Evolutionary conservation across 2,329 filamentous ascomycete genomes (phyloP).

Genomic region (Colletotrichum neosansevieriae): DNA sequence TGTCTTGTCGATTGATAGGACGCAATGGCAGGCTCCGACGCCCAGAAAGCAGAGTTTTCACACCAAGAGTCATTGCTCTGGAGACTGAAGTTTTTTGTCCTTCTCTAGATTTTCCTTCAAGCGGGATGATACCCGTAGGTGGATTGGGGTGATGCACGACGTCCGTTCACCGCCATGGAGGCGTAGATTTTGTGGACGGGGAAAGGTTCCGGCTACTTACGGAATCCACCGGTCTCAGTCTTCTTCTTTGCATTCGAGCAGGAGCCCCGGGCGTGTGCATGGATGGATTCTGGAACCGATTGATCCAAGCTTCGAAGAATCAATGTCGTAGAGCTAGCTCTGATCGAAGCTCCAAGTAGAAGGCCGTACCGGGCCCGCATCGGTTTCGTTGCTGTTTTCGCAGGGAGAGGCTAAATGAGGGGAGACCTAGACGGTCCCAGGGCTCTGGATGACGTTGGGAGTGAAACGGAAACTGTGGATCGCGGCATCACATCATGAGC

Average conservation of each 20-base stretch:
- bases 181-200: slow-evolving; percentile 37
- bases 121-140: slow-evolving; percentile 33
- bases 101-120: slow-evolving; percentile 24
- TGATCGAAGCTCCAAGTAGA: slow-evolving; percentile 15
- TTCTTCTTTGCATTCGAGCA: slow-evolving; percentile 33
- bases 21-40: slow-evolving; percentile 15
- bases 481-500: slow-evolving; percentile 35
- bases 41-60: slow-evolving; percentile 37
- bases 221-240: slow-evolving; percentile 37
- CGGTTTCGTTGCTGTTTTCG: background rate
- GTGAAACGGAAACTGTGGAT: slow-evolving; percentile 39
- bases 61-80: slow-evolving; percentile 37
- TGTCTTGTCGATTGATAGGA: slow-evolving; percentile 32
- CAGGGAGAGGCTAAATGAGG: background rate
- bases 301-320: slow-evolving; percentile 28
- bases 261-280: slow-evolving; percentile 36
- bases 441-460: slow-evolving; percentile 38
- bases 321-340: slow-evolving; percentile 23
- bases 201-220: slow-evolving; percentile 29
- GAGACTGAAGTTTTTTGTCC: slow-evolving; percentile 20
- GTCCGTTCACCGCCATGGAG: slow-evolving; percentile 38
- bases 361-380: slow-evolving; percentile 12
- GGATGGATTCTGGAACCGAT: slow-evolving; percentile 29
- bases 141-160: slow-evolving; percentile 35
- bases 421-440: slow-evolving; percentile 20